Conservation (phyloP, 2,329 filamentous ascomycete genomes). For the Microdochium bolleyi region DNA sequence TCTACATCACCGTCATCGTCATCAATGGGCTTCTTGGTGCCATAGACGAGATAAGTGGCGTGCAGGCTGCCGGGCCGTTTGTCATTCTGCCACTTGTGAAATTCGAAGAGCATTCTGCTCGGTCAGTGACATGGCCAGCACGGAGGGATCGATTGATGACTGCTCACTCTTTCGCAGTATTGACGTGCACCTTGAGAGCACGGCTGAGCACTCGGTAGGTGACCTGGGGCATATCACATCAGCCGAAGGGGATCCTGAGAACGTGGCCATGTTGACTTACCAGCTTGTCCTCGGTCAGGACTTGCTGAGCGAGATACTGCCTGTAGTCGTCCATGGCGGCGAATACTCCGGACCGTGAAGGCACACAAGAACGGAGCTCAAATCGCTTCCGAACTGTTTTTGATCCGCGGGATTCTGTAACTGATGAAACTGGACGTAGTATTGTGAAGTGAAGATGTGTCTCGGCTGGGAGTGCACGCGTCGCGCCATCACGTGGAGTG, state of each 20-base stretch:
- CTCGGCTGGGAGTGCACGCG: neutral
- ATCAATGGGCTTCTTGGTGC: slow-evolving; percentile 43
- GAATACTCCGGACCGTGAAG: no score
- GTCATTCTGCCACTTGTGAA: slow-evolving; percentile 68
- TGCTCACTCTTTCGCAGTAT: slow-evolving; percentile 77
- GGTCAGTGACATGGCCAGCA: neutral
- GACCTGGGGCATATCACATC: slow-evolving; percentile 45
- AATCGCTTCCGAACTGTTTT: no score
- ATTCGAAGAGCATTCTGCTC: slow-evolving; percentile 78
- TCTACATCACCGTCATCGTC: slow-evolving; percentile 57
- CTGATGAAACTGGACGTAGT: slow-evolving; percentile 9
- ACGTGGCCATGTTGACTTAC: slow-evolving; percentile 35
- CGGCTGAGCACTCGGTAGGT: slow-evolving; percentile 83
- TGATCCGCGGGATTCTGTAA: neutral
- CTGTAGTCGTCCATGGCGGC: slow-evolving; percentile 56
- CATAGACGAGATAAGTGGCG: slow-evolving; percentile 86
- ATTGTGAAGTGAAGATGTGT: neutral
- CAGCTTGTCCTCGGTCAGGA: slow-evolving; percentile 67
- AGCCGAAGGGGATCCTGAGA: slow-evolving; percentile 1
- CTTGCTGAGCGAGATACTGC: slow-evolving; percentile 65
- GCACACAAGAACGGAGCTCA: no score
- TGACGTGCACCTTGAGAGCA: slow-evolving; percentile 75
- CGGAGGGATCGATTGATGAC: neutral
- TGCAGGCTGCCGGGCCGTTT: slow-evolving; percentile 69
- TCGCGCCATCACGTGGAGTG: slow-evolving; percentile 26